Percentiles rank a stretch among this genome's conserved stretches.
These are phyloP conservation scores for Acorus gramineus DNA, from an alignment of 106 monocot genomes.

Conservation along the genomic window DNA sequence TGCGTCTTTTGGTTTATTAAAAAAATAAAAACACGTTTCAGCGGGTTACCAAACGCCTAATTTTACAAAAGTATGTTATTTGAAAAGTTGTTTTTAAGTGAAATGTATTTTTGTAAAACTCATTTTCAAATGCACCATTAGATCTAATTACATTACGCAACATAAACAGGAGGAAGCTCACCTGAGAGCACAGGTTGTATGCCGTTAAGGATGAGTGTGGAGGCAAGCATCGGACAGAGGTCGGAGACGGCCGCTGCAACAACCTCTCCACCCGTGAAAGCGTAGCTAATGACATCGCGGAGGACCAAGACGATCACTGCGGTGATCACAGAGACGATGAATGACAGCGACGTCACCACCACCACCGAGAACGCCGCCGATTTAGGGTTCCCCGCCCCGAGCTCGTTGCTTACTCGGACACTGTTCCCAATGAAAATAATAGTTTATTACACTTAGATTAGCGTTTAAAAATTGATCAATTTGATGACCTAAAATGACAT, in stretches of 20 bases:
- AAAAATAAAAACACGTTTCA: too few species aligned
- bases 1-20: too few species aligned
- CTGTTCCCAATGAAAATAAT: conserved; percentile 12
- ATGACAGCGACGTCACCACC: conserved; percentile 49
- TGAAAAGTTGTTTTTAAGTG: too few species aligned
- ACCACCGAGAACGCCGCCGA: conserved; percentile 70
- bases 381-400: conserved; percentile 76
- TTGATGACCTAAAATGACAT: too few species aligned
- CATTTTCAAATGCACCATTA: too few species aligned
- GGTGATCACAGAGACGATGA: conserved; percentile 28
- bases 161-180: conserved; percentile 1
- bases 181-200: conserved; percentile 79
- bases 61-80: too few species aligned
- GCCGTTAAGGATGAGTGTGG: conserved; percentile 75
- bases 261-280: conserved; percentile 65
- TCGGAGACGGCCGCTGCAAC: conserved; percentile 75
- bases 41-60: too few species aligned
- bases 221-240: conserved; percentile 58
- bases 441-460: background rate
- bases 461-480: background rate
- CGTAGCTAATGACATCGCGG: conserved; percentile 61
- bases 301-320: conserved; percentile 31
- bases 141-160: too few species aligned
- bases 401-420: conserved; percentile 89
- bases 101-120: too few species aligned